These are phyloP conservation scores for Cyberlindnera euphorbiae DNA, from an alignment of 805 yeast genomes.

Conservation along the genomic window DNA sequence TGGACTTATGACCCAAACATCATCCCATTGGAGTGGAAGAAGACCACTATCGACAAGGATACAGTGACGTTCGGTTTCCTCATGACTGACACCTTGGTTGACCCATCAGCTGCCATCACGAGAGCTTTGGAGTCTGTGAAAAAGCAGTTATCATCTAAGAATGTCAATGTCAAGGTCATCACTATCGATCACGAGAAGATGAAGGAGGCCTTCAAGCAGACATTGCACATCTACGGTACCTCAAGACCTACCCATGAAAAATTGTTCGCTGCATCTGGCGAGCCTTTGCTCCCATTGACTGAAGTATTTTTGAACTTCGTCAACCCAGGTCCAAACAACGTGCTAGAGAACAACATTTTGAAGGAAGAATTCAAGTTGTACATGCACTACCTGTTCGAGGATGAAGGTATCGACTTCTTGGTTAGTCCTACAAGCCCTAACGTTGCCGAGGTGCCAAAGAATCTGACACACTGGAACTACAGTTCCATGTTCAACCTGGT, in stretches of 20 bases:
- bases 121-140: conserved; percentile 51
- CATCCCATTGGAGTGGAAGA: conserved; percentile 36
- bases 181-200: conserved; percentile 49
- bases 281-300: conserved; percentile 63
- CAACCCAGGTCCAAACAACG: conserved; percentile 49
- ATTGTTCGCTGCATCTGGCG: conserved; percentile 57
- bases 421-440: conserved; percentile 63
- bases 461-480: conserved; percentile 74
- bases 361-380: conserved; percentile 57
- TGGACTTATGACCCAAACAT: conserved; percentile 45
- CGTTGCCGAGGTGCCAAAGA: conserved; percentile 63
- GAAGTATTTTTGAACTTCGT: conserved; percentile 58
- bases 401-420: conserved; percentile 58
- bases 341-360: conserved; percentile 49
- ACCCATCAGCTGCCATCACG: conserved; percentile 58
- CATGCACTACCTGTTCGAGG: conserved; percentile 48
- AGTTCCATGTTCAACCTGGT: conserved; percentile 67
- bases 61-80: conserved; percentile 56
- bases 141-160: conserved; percentile 43
- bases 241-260: conserved; percentile 49
- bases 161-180: conserved; percentile 39
- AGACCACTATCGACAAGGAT: conserved; percentile 28
- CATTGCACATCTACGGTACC: conserved; percentile 52
- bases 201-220: conserved; percentile 53
- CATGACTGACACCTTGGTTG: conserved; percentile 61